These are phyloP conservation scores for Mortierella claussenii DNA, from an alignment of 192 early-diverging fungal species.

Conservation along the genomic window DNA sequence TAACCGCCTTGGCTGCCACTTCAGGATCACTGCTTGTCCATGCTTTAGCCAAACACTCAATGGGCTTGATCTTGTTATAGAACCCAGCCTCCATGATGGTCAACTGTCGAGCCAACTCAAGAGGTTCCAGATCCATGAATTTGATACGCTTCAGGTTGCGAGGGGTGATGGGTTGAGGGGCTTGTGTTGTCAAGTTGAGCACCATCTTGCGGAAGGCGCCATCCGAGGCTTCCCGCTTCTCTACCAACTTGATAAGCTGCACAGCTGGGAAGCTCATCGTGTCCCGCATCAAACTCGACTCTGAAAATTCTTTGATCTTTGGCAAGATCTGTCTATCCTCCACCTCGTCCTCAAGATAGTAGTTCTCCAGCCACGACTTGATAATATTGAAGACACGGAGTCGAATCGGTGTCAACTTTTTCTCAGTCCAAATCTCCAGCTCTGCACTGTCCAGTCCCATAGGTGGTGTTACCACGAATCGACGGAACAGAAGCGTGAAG, in stretches of 20 bases:
- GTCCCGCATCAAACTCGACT: constrained; percentile 75
- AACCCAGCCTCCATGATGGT: constrained; percentile 91
- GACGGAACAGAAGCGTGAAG: constrained; percentile 74
- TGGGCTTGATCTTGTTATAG: constrained; percentile 85
- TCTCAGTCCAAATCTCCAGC: constrained; percentile 81
- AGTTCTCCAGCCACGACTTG: constrained; percentile 96
- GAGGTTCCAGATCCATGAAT: constrained; percentile 89
- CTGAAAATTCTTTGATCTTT: constrained; percentile 77
- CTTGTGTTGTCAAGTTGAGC: constrained; percentile 66
- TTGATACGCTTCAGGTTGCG: constrained; percentile 79
- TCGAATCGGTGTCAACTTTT: constrained; percentile 90
- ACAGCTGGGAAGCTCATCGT: constrained; percentile 74
- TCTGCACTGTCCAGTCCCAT: constrained; percentile 69
- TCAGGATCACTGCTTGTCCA: constrained; percentile 75
- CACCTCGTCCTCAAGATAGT: constrained; percentile 82
- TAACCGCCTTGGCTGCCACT: constrained; percentile 73
- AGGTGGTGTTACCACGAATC: constrained; percentile 86
- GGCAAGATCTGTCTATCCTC: constrained; percentile 76
- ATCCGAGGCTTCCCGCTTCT: constrained; percentile 74
- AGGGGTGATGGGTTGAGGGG: constrained; percentile 86
- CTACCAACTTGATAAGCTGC: constrained; percentile 82
- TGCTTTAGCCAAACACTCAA: constrained; percentile 90
- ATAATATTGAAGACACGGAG: constrained; percentile 94
- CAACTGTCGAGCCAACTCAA: constrained; percentile 94
- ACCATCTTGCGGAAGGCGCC: constrained; percentile 70